phyloP scores from a whole-genome alignment of 495 filamentous ascomycete species.

The Xylaria longipes region DNA sequence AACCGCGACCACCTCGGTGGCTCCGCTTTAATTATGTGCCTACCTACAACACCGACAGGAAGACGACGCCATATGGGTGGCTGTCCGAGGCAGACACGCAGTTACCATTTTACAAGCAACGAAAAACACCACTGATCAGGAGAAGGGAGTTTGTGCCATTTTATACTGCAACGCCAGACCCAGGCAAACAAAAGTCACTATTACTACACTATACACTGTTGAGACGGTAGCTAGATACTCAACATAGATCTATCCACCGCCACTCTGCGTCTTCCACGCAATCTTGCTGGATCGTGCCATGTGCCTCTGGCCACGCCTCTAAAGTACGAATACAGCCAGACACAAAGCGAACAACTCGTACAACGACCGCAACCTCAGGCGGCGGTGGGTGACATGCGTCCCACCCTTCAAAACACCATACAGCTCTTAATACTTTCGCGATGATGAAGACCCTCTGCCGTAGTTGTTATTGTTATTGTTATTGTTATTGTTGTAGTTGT shows the following conservation, averaged over 20 bases:
- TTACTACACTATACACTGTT: constrained; percentile 15
- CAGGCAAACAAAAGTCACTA: constrained; percentile 9
- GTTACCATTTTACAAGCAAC: background rate
- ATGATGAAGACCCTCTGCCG: no score
- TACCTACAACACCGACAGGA: no score
- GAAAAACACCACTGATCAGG: background rate
- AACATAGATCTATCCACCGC: constrained; percentile 2
- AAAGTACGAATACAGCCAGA: constrained; percentile 5
- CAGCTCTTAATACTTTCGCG: no score
- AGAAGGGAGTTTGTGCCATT: constrained; percentile 28
- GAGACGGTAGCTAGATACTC: background rate
- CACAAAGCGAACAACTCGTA: constrained; percentile 17
- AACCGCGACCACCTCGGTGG: constrained; percentile 16
- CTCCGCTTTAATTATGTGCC: background rate
- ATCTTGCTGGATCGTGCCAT: background rate
- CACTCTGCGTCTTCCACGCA: background rate
- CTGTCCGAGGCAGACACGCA: constrained; percentile 9
- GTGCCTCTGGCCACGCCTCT: background rate
- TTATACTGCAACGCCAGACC: constrained; percentile 16
- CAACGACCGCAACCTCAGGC: background rate
- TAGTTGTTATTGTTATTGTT: no score
- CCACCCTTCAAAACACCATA: background rate
- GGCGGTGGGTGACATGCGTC: background rate
- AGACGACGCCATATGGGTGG: no score
- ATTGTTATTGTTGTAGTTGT: no score